Evolutionary conservation across 1,284 basidiomycete species (phyloP), one percentile per base, ranked within the genome.

Genomic region (Moesziomyces antarcticus): DNA sequence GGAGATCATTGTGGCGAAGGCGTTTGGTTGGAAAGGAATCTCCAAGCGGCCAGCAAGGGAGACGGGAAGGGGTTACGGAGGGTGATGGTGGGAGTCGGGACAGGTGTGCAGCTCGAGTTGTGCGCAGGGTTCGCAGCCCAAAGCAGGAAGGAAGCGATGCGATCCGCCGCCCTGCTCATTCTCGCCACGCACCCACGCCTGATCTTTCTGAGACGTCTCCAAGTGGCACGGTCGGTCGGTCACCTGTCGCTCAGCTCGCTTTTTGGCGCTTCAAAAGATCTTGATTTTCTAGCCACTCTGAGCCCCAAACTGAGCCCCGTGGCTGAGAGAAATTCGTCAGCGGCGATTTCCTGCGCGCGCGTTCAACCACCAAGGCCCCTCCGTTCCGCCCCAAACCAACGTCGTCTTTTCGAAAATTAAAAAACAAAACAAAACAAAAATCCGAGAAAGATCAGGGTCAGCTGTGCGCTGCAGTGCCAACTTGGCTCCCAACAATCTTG

Each of bases 1-100:
- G 27, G 71, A 65, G 50, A 73, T 68, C 71, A 73, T 73, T 47
- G 47, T 62, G 70, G 30, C 27, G 20, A 30, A n/a, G 43, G 43
- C 44, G 5, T 11, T 22, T 40, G 43, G 33, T 18, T 49, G 53
- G 37, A 11, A 5, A 44, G 56, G 22, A 10, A 55, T 59, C 61
- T 64, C 56, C 56, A 43, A 60, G 44, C 51, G 44, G 42, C 37
- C 18, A 35, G 46, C 60, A 41, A 41, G 46, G 57, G 52, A 58
- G 24, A 43, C 25, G 24, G n/a, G 33, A 21, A 37, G 18, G 16
- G 35, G 27, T 42, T 42, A 37, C 43, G 54, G 53, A 50, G 49
- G 45, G 52, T 44, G 56, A 8, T 51, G 48, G 52, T 33, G 16
- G 46, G 18, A 8, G 46, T 10, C 21, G n/a, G 16, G 11, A 33